Evolutionary conservation across 345 rosid genomes (phyloP).

Genomic region (Gynandropsis gynandra): DNA sequence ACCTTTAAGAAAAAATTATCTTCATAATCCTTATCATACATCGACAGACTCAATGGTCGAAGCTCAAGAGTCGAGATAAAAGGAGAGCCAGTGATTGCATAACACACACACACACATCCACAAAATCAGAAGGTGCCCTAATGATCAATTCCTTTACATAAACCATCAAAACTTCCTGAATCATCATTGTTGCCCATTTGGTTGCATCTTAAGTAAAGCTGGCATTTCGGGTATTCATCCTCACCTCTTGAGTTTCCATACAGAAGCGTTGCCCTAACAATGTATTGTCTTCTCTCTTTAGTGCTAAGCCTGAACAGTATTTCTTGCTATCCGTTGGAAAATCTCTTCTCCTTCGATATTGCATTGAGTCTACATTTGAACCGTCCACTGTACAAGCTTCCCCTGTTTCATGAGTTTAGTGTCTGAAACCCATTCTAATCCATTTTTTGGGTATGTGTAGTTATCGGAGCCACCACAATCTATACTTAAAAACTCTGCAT

Average conservation of each 20-base stretch:
- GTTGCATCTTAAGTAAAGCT: too few species aligned
- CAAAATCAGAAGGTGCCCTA: conserved; percentile 63
- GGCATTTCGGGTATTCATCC: too few species aligned
- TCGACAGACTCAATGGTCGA: conserved; percentile 73
- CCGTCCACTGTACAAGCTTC: conserved; percentile 32
- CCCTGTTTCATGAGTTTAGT: conserved; percentile 47
- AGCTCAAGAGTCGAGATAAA: conserved; percentile 88
- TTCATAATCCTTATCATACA: conserved; percentile 87
- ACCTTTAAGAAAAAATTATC: conserved; percentile 73
- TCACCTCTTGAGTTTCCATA: too few species aligned
- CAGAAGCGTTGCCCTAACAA: too few species aligned
- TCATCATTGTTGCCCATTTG: too few species aligned
- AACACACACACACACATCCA: conserved; percentile 83
- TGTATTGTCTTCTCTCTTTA: conserved; percentile 62
- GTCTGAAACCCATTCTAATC: conserved; percentile 83
- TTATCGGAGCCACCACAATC: conserved; percentile 76
- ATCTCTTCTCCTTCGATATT: conserved; percentile 55
- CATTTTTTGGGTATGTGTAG: conserved; percentile 60
- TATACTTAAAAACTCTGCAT: conserved; percentile 72
- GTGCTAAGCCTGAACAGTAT: conserved; percentile 65
- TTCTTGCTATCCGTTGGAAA: conserved; percentile 73
- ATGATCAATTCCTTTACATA: conserved; percentile 77
- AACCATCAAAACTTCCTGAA: conserved; percentile 52
- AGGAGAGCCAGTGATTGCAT: too few species aligned
- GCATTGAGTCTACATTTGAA: conserved; percentile 36